Percentiles rank a stretch among this genome's conserved stretches.
These are phyloP conservation scores for Sphagnum tenellum DNA, from an alignment of 225 moss, liverwort and hornwort species.

Conservation along the genomic window DNA sequence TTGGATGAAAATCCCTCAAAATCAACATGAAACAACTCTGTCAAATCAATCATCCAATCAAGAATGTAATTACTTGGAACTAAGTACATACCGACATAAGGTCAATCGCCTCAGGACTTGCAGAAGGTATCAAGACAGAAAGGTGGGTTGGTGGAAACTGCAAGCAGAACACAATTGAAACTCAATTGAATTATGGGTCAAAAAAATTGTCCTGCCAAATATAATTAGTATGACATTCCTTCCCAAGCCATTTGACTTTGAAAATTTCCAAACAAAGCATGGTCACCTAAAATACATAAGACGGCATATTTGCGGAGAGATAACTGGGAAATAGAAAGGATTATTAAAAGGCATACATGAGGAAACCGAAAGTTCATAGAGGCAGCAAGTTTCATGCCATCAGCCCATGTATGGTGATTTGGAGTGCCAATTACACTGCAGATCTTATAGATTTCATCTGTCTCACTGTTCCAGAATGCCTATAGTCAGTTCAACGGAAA, in stretches of 20 bases:
- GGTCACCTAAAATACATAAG: too few species aligned
- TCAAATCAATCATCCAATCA: too few species aligned
- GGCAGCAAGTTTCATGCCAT: constrained; percentile 72
- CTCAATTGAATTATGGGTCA: too few species aligned
- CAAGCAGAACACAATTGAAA: background rate
- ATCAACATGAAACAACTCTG: too few species aligned
- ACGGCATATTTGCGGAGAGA: too few species aligned
- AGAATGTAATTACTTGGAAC: background rate
- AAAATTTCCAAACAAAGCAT: too few species aligned
- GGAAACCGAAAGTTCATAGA: constrained; percentile 59
- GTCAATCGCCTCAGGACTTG: constrained; percentile 60
- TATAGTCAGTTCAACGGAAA: too few species aligned
- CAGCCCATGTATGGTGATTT: constrained; percentile 59
- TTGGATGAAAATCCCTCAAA: too few species aligned
- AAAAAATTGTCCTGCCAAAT: background rate
- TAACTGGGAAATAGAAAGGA: too few species aligned
- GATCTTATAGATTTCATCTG: constrained; percentile 64
- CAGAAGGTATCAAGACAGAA: constrained; percentile 51
- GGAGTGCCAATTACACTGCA: constrained; percentile 65
- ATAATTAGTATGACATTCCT: background rate
- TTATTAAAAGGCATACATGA: constrained; percentile 21
- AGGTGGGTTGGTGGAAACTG: constrained; percentile 52
- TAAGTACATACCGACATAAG: constrained; percentile 58
- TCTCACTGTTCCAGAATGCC: constrained; percentile 18
- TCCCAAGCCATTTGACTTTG: too few species aligned